Evolutionary conservation across 2,329 filamentous ascomycete species (phyloP).

Genomic region (Penicillium sp.): DNA sequence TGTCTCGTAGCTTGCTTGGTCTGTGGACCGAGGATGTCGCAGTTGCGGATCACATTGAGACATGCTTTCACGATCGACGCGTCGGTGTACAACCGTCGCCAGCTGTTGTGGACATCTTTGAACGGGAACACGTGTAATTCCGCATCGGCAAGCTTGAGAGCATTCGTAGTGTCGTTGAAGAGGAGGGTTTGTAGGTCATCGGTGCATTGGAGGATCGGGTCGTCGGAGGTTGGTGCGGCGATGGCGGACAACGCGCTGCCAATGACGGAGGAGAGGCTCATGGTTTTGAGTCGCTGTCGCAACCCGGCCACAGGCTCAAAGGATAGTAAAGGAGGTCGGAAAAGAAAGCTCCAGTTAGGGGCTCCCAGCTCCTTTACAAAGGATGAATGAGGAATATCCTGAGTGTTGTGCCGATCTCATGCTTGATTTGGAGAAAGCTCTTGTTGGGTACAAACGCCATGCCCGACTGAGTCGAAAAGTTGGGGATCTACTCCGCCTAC

Average conservation of each 20-base stretch:
- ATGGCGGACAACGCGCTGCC: constrained; percentile 37
- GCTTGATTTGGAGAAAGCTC: not conserved
- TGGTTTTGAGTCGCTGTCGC: constrained; percentile 15
- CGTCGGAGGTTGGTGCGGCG: constrained; percentile 36
- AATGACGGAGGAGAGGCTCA: constrained; percentile 34
- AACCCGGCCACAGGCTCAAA: not conserved
- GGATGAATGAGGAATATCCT: not conserved
- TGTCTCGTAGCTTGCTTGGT: not conserved
- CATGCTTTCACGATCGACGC: constrained; percentile 58
- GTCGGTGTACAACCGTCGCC: constrained; percentile 65
- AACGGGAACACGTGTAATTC: constrained; percentile 64
- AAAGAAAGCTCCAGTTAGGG: not conserved
- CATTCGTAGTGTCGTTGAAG: constrained; percentile 46
- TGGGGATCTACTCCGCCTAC: not conserved
- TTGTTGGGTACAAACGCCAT: constrained; percentile 1
- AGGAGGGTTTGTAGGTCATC: constrained; percentile 35
- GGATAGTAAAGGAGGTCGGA: not conserved
- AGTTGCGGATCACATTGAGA: constrained; percentile 37
- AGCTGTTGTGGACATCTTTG: constrained; percentile 61
- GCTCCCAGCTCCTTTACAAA: not conserved
- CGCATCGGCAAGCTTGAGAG: constrained; percentile 57
- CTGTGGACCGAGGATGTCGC: constrained; percentile 26
- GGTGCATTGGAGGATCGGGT: constrained; percentile 47
- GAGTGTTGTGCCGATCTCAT: not conserved
- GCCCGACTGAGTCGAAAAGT: not conserved